Conservation (phyloP, 306 rosid genomes). For the Dryas drummondii region DNA sequence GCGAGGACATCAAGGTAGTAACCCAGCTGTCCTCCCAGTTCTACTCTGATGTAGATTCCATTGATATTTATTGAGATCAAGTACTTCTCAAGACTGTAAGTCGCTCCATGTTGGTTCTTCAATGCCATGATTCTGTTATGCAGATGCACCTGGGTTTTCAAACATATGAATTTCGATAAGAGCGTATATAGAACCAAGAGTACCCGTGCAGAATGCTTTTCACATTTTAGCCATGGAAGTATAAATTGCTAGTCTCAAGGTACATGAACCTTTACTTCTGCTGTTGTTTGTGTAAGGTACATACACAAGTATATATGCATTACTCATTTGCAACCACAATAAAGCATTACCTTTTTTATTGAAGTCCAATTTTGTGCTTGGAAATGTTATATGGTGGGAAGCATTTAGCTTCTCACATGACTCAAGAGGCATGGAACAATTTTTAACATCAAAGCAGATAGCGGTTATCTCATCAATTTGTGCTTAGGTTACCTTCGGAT, state of each 20-base stretch:
- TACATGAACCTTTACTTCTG: not conserved
- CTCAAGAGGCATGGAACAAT: not conserved
- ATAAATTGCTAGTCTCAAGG: not conserved
- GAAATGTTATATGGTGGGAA: not conserved
- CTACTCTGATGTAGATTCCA: constrained; percentile 84
- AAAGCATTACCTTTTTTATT: not conserved
- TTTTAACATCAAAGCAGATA: not conserved
- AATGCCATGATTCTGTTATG: constrained; percentile 73
- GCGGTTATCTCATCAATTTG: not conserved
- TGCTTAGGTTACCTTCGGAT: not conserved
- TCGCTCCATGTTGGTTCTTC: constrained; percentile 81
- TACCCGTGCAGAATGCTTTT: not conserved
- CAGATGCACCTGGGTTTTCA: constrained; percentile 72
- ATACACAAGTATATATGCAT: not conserved
- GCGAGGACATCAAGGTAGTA: constrained; percentile 73
- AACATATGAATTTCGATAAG: constrained; percentile 23
- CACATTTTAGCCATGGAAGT: not conserved
- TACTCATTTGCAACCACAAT: not conserved
- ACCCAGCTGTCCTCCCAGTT: constrained; percentile 84
- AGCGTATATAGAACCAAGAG: not conserved
- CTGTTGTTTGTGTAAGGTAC: not conserved
- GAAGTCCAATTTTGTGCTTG: not conserved
- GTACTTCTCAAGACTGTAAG: constrained; percentile 85
- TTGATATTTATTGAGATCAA: constrained; percentile 73
- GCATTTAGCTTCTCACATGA: not conserved